A percentile compares a stretch with the other conserved stretches of the same genome.
Conservation (phyloP, 1,139 yeast species). For the Taiozyma sp. region DNA sequence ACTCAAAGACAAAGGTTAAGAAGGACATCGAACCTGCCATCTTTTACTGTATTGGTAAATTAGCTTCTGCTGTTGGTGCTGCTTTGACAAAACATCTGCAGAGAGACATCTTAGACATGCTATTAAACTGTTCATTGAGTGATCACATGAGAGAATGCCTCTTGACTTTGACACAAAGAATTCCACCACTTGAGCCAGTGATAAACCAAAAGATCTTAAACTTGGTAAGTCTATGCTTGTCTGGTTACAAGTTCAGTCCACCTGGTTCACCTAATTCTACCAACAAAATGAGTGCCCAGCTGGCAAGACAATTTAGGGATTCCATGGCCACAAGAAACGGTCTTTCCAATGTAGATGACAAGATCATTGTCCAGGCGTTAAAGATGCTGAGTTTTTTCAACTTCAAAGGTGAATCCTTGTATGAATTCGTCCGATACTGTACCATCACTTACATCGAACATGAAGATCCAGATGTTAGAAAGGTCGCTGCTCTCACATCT, state of each 20-base stretch:
- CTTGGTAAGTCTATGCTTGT: conserved; percentile 67
- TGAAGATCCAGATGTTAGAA: conserved; percentile 71
- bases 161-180: conserved; percentile 57
- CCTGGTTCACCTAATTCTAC: conserved; percentile 78
- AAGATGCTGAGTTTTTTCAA: conserved; percentile 69
- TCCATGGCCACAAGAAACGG: conserved; percentile 66
- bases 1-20: conserved; percentile 40
- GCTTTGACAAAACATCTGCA: conserved; percentile 87
- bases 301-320: conserved; percentile 75
- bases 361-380: conserved; percentile 30
- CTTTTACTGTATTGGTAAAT: conserved; percentile 81
- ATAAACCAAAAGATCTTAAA: conserved; percentile 71
- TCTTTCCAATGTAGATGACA: conserved; percentile 28
- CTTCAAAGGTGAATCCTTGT: conserved; percentile 68
- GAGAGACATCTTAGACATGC: conserved; percentile 71
- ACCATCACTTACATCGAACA: conserved; percentile 79
- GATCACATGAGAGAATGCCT: conserved; percentile 74
- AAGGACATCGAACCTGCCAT: conserved; percentile 83
- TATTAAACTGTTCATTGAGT: conserved; percentile 79
- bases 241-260: conserved; percentile 76
- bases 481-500: conserved; percentile 80
- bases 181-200: conserved; percentile 74
- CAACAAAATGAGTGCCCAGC: conserved; percentile 53
- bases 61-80: conserved; percentile 91
- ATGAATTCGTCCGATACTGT: conserved; percentile 83